Evolutionary conservation across 2,329 filamentous ascomycete species (phyloP).

Genomic region (Aphanoascus verrucosus): DNA sequence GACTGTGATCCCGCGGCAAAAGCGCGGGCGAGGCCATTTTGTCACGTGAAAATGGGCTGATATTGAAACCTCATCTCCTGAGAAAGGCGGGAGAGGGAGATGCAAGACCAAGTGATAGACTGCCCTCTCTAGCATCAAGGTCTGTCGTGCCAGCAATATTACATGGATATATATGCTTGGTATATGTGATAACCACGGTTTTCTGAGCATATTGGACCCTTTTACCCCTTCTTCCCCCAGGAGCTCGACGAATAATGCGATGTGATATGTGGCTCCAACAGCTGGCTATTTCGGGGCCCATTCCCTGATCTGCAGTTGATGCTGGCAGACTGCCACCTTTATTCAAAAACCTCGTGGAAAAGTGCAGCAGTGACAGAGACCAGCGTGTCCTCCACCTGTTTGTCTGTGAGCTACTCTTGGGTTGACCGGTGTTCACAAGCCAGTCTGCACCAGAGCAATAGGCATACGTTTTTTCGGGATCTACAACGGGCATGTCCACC

Average conservation of each 20-base stretch:
- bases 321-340: neutral
- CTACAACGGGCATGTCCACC: no score
- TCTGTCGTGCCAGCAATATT: neutral
- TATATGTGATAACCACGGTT: neutral
- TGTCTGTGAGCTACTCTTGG: no score
- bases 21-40: neutral
- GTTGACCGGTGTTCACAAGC: no score
- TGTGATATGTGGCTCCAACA: neutral
- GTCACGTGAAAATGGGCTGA: slow-evolving; percentile 4
- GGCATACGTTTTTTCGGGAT: no score
- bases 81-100: neutral
- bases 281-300: neutral
- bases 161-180: neutral
- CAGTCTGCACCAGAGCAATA: no score
- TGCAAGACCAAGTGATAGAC: neutral
- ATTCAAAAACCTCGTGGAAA: no score
- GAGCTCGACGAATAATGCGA: neutral
- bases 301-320: neutral
- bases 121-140: no score
- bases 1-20: neutral
- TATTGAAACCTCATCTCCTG: neutral
- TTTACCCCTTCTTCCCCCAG: no score
- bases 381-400: no score
- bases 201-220: neutral
- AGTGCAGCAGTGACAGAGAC: no score